Evolutionary conservation across 129 eudicot species (phyloP), one percentile per base, ranked within the genome.

Genomic region (Flaveria sonorensis): DNA sequence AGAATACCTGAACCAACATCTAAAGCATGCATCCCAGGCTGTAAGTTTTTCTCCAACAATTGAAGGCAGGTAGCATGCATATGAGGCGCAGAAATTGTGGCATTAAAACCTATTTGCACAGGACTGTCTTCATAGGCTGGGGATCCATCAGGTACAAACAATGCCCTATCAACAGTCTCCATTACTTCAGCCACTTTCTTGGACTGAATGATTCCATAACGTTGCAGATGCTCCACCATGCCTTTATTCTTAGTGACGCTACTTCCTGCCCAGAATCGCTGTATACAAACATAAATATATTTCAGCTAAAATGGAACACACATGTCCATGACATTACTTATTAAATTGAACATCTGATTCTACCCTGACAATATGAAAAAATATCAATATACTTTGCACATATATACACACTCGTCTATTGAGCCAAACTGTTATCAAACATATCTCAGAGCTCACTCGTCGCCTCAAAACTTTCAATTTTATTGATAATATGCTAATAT

Each of bases 21-120:
- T 71, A 94, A 76, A 74, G 92, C 96, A 81, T 81, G 93, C 98
- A 91, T 94, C 84, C 98, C 98, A 40, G 98, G 97, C 82, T 86
- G 92, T 89, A 94, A 81, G 76, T 91, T 75, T 52, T 89, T 77
- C 81, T 91, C 95, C 88, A 94, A 67, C 72, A 94, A 81, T 77
- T 94, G 90, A 80, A 94, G 97, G 82, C 98, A 94, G 75, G 86
- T 87, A 14, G 97, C 98, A 86, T 93, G 98, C 98, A 93, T 93
- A 85, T 93, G 98, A 77, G 98, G 98, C 19, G 98, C 98, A 76
- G 98, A 94, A 75, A 94, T 94, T 32, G 97, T 94, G 77, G 88
- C 98, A 81, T 94, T 94, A 74, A 84, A 85, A n/a, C 98, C 98
- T 74, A 94, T 94, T 14, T 64, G 89, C 93, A 94, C 85, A 53